Base-by-base conservation (phyloP, 495 filamentous ascomycete genomes). In the Staphylotrichum longicolle region DNA sequence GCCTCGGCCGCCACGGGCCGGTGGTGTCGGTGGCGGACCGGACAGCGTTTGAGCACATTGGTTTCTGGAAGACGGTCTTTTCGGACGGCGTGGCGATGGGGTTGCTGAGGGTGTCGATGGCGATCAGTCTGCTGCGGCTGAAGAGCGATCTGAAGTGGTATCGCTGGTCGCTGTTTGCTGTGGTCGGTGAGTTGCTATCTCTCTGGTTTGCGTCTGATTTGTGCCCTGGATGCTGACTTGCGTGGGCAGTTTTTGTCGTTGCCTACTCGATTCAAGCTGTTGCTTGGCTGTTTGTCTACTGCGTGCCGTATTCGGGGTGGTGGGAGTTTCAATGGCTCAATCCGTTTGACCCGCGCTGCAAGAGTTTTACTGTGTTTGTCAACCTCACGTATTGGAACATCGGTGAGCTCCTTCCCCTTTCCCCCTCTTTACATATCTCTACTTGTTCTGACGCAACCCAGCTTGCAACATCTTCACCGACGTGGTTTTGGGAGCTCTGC, bases 51-150 rank as follows among this genome's bases (percentile, higher is more conserved):
- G 67, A 72, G 55, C 74, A 74, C 41, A 64, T 73, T 49, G 71
- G 71, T 7, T 78, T 74, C 47, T 72, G 72, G 20, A 70, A 73
- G 14, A 70, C 73, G 48, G 63, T 61, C 32, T 72, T 75, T 44
- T 74, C 71, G 46, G 58, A 74, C 32, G 50, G 45, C 30, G 62
- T 67, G 48, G 72, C 70, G 1, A 68, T 79, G 47, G 70, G 71
- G 15, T 59, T 77, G 20, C 67, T 78, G 47, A 78, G 78, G 60
- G 63, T 78, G 48, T 77, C 77, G 5, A 72, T 78, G 49, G 72
- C 69, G 27, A 45, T 69, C 33, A 61, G 59, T n/a, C 62, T 69
- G 14, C 40, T 67, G 8, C 58, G 67, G 9, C 59, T 69, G 3
- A 64, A 53, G 9, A 58, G 15, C 42, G 53, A 57, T 35, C 15